A percentile compares a stretch with the other conserved stretches of the same genome.
These are phyloP conservation scores for Anthracocystis walkeri DNA, from an alignment of 1,284 basidiomycete species.

Conservation along the genomic window DNA sequence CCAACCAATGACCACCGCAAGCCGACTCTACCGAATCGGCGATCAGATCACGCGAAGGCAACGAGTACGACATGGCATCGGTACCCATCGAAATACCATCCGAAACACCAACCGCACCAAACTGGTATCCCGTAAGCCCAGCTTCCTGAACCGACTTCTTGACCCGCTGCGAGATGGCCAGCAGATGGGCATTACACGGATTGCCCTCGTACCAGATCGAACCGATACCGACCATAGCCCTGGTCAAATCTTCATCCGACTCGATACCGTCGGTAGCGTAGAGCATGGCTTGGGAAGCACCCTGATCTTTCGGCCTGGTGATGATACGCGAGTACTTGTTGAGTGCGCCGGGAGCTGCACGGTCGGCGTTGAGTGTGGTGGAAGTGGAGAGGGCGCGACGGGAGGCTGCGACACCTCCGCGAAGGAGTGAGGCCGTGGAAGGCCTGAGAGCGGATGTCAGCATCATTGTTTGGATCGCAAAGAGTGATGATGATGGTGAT, in stretches of 20 bases:
- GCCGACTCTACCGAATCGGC: constrained; percentile 68
- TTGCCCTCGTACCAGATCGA: constrained; percentile 69
- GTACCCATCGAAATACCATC: constrained; percentile 70
- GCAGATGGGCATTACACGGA: constrained; percentile 68
- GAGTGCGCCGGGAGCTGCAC: constrained; percentile 61
- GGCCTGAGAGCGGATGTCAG: constrained; percentile 35
- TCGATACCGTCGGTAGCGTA: constrained; percentile 67
- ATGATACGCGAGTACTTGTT: constrained; percentile 66
- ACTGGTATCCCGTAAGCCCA: constrained; percentile 68
- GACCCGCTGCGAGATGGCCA: constrained; percentile 63
- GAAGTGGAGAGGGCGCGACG: constrained; percentile 40
- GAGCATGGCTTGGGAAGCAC: constrained; percentile 68
- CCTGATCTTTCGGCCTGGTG: constrained; percentile 68
- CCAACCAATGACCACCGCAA: constrained; percentile 68
- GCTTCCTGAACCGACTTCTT: constrained; percentile 61
- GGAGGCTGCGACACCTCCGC: constrained; percentile 16
- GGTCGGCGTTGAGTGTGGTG: constrained; percentile 19
- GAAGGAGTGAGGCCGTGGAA: constrained; percentile 26
- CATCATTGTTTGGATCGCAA: constrained; percentile 12
- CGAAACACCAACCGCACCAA: constrained; percentile 67
- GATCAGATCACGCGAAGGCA: constrained; percentile 67
- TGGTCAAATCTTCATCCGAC: constrained; percentile 62
- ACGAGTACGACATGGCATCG: constrained; percentile 67
- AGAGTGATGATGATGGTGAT: constrained; percentile 11
- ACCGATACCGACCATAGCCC: constrained; percentile 68